phyloP scores from a whole-genome alignment of 108 stramenopile species.

The Conticribra guillardii region DNA sequence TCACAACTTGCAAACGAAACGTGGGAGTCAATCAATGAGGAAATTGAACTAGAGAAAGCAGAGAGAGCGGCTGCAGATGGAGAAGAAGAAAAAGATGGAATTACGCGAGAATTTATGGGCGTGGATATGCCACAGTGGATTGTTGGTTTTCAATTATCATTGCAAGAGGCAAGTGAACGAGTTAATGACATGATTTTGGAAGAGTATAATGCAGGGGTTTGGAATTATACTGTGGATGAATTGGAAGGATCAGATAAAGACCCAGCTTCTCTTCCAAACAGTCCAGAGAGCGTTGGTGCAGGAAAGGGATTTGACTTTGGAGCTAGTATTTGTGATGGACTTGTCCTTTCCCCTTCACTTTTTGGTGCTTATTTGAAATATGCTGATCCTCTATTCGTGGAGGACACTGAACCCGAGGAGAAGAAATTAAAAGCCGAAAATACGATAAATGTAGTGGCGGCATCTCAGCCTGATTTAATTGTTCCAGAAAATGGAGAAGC shows the following conservation, averaged over 20 bases:
- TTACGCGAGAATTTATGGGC: constrained; percentile 68
- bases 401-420: constrained; percentile 5
- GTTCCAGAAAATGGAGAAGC: neutral
- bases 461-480: neutral
- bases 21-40: constrained; percentile 81
- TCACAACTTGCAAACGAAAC: constrained; percentile 84
- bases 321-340: constrained; percentile 59
- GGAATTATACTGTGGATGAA: constrained; percentile 74
- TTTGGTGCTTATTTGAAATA: constrained; percentile 63
- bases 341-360: constrained; percentile 68
- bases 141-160: constrained; percentile 70
- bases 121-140: constrained; percentile 64
- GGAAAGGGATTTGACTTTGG: constrained; percentile 75
- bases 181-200: constrained; percentile 60
- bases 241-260: constrained; percentile 30
- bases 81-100: constrained; percentile 53
- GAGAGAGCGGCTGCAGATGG: constrained; percentile 41
- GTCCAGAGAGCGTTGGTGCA: constrained; percentile 57
- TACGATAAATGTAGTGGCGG: neutral
- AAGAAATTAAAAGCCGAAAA: neutral
- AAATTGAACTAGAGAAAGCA: constrained; percentile 71
- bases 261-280: constrained; percentile 57
- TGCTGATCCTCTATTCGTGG: constrained; percentile 73
- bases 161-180: constrained; percentile 61
- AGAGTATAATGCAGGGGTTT: constrained; percentile 70